Base-by-base conservation (phyloP, 352 stramenopile genomes). In the Pythium sp. region DNA sequence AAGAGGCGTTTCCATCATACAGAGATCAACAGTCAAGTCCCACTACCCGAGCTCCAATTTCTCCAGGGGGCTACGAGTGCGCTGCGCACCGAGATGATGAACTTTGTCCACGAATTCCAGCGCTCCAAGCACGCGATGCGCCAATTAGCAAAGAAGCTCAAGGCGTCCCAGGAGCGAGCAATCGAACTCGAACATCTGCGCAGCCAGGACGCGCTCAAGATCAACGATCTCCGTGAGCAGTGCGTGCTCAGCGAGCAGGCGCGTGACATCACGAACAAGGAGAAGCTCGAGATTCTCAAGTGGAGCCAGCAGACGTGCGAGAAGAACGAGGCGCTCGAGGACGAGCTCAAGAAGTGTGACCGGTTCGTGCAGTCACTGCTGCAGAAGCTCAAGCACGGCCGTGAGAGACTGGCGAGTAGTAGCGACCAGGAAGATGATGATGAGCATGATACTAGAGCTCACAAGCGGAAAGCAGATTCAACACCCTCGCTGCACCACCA, bases 221-320 rank as follows among this genome's bases (percentile, higher is more conserved):
- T 83, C 36, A 75, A 82, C 30, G 75, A 87, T 7, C 64, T 90
- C 36, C 68, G 63, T 0, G 78, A 86, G 34, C 74, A 87, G 43
- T 60, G 78, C 26, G 65, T 70, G 26, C 22, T 92, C 7, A 70
- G 73, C 18, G 82, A 92, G 60, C 75, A 90, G 47, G 79, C 82
- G 2, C 79, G 81, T 8, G 84, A 91, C n/a, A 89, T 92, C 30
- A 66, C 73, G n/a, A 70, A 49, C 5, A 72, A 83, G 15, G 84
- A 92, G 63, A 91, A 91, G 64, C 67, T 72, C 15, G 81, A 91
- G 36, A 66, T 91, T 12, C 66, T 92, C 24, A 72, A 82, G 55
- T 91, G 84, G 84, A 86, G 81, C 51, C 77, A 89, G 54, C 67
- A 87, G 38, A 76, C 76, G 15, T 89, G 81, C 55, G 74, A 78